Base-by-base conservation (phyloP, 2,329 filamentous ascomycete species). In the Colletotrichum musicola region DNA sequence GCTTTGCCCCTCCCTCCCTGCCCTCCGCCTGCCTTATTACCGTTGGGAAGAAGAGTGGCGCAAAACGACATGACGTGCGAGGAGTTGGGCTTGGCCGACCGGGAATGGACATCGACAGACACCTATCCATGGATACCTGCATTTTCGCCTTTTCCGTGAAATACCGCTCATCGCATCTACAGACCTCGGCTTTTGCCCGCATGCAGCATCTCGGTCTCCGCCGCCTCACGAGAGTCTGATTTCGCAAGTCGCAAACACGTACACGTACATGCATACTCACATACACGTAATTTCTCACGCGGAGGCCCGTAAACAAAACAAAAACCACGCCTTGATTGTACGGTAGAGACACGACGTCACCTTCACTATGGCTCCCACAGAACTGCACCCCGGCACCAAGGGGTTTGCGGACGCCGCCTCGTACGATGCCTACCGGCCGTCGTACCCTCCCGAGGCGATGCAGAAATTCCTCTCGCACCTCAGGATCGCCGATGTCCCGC, bases 381-480 rank as follows among this genome's bases (percentile, higher is more conserved):
- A 79, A 77, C 72, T 93, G 86, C 77, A 92, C 86, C 81, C 76
- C 35, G 73, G 74, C 58, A 74, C 77, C 6, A 83, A 90, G 59
- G 91, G 91, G 64, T 94, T 93, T 77, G 81, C 86, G 71, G 84
- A 92, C 71, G 90, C 90, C 18, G 76, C 83, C 2, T 82, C 83
- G 22, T 94, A 94, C 77, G 91, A 94, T 75, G 78, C 84, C 46
- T 83, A 93, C 76, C 87, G 92, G 14, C 92, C 92, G 1, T 88
- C 88, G 0, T 94, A 93, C 77, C 85, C 88, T 1, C 72, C 82
- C 1, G 83, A 84, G 64, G 87, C 88, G 4, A 86, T 92, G 14
- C 80, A 87, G 20, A 78, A 80, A 42, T 85, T 94, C 18, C 84
- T 94, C 4, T 73, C 76, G 16, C 81, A 84, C 56, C 80, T 92